These are phyloP conservation scores for Plicaturopsis crispa DNA, from an alignment of 768 basidiomycete species.

Conservation along the genomic window DNA sequence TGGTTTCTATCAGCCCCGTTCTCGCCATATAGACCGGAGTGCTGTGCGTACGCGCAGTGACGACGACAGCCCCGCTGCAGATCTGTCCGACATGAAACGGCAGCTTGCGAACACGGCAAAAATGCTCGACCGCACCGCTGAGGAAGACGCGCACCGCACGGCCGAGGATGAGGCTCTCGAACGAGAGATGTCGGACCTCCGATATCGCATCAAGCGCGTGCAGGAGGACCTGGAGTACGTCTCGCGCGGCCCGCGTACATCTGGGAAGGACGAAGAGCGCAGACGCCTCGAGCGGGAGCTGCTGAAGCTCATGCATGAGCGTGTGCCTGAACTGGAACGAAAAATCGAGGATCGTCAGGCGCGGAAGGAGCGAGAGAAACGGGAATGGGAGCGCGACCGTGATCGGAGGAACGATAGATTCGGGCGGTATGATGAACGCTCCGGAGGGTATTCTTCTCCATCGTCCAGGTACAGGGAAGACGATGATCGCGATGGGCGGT, in stretches of 20 bases:
- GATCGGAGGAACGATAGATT: constrained; percentile 81
- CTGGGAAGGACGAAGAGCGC: constrained; percentile 77
- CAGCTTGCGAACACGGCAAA: constrained; percentile 72
- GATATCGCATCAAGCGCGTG: constrained; percentile 76
- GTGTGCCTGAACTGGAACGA: constrained; percentile 84
- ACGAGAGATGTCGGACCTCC: constrained; percentile 80
- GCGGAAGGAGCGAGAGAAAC: constrained; percentile 66
- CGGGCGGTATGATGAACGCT: constrained; percentile 54
- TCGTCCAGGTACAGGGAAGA: constrained; percentile 35
- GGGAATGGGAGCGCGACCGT: constrained; percentile 71
- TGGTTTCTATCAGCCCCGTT: constrained; percentile 71
- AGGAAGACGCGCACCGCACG: constrained; percentile 52
- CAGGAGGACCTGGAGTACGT: constrained; percentile 90
- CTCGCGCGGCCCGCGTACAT: constrained; percentile 62
- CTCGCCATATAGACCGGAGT: constrained; percentile 80
- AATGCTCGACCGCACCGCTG: constrained; percentile 68
- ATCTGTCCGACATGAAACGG: constrained; percentile 83
- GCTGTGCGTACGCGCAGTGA: constrained; percentile 72
- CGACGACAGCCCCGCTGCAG: constrained; percentile 50
- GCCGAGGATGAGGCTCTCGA: constrained; percentile 89
- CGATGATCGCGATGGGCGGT: constrained; percentile 23
- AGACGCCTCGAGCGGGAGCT: constrained; percentile 85
- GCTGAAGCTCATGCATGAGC: constrained; percentile 79
- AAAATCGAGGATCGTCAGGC: constrained; percentile 75
- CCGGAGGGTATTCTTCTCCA: constrained; percentile 20